Base-by-base conservation (phyloP, 1,284 basidiomycete genomes). In the Tilletia setariae region DNA sequence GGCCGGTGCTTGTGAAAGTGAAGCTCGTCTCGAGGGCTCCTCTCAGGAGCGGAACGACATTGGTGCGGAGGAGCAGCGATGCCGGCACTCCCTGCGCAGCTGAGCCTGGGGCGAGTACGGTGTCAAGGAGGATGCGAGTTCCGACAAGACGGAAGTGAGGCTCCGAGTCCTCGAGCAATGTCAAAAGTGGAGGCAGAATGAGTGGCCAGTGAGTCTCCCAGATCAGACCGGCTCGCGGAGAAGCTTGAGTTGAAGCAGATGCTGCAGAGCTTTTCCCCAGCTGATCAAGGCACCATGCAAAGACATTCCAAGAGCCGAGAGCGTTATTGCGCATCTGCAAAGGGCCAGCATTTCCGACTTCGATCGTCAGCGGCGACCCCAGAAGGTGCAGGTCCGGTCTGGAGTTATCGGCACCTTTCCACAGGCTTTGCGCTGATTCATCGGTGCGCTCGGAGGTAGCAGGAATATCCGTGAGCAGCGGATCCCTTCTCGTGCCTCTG, bases 1-100 rank as follows among this genome's bases (percentile, higher is more conserved):
- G 19, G 9, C 32, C 56, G 30, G 28, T 61, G 25, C 28, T 61
- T 9, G 35, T 61, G 28, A 61, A 61, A 11, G 56, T 61, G 28
- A 35, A 61, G 28, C 56, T 61, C 28, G 56, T 61, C 56, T 61
- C 56, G 3, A 61, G n/a, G 7, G 56, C 56, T 13, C 32, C n/a
- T 16, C 32, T 61, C 28, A 61, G 28, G 56, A 61, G 56, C 56
- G 56, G 56, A 16, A 61, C 56, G 30, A 61, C 56, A 16, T 61
- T 61, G 15, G 56, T 61, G 30, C 56, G 9, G 30, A 61, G 8
- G 2, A 61, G 16, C 7, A 61, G 56, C n/a, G 56, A 61, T 6
- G 28, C 25, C 2, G 56, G 56, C 16, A 61, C 56, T n/a, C 56
- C 56, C 2, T 2, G 9, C 2, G 28, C 56, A 11, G 28, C 28